A percentile compares a stretch with the other conserved stretches of the same genome.
These are phyloP conservation scores for Exophiala calicioides DNA, from an alignment of 2,329 filamentous ascomycete genomes.

Conservation along the genomic window DNA sequence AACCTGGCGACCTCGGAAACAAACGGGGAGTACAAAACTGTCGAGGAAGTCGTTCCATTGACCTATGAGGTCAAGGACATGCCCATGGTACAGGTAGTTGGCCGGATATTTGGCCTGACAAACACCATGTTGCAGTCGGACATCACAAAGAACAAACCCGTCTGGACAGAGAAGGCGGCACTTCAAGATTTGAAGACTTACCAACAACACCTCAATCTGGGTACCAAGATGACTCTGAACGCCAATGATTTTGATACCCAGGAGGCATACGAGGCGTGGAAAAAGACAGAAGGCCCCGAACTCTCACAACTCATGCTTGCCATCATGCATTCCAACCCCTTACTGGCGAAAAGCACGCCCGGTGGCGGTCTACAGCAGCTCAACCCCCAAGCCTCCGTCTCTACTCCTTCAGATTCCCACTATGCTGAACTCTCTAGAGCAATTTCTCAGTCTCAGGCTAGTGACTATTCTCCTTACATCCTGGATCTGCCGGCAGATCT, in stretches of 20 bases:
- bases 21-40: conserved; percentile 58
- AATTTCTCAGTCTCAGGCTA: conserved; percentile 46
- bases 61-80: conserved; percentile 96
- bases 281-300: conserved; percentile 81
- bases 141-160: conserved; percentile 74
- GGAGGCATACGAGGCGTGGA: conserved; percentile 86
- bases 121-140: conserved; percentile 81
- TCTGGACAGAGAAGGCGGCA: conserved; percentile 91
- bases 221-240: conserved; percentile 73
- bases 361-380: conserved; percentile 60
- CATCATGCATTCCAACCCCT: conserved; percentile 81
- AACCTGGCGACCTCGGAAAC: conserved; percentile 69
- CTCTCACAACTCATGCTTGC: conserved; percentile 92
- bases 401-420: conserved; percentile 40
- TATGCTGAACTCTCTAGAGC: conserved; percentile 51
- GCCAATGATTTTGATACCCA: conserved; percentile 87
- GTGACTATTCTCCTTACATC: conserved; percentile 53
- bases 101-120: conserved; percentile 78
- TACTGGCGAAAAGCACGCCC: conserved; percentile 75
- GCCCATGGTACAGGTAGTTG: conserved; percentile 85
- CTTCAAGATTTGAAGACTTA: conserved; percentile 91
- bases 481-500: conserved; percentile 71
- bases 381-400: conserved; percentile 45
- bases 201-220: conserved; percentile 81
- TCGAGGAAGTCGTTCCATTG: conserved; percentile 80